Evolutionary conservation across 345 rosid genomes (phyloP), one percentile per base, ranked within the genome.

Genomic region (Cochlearia excelsa): DNA sequence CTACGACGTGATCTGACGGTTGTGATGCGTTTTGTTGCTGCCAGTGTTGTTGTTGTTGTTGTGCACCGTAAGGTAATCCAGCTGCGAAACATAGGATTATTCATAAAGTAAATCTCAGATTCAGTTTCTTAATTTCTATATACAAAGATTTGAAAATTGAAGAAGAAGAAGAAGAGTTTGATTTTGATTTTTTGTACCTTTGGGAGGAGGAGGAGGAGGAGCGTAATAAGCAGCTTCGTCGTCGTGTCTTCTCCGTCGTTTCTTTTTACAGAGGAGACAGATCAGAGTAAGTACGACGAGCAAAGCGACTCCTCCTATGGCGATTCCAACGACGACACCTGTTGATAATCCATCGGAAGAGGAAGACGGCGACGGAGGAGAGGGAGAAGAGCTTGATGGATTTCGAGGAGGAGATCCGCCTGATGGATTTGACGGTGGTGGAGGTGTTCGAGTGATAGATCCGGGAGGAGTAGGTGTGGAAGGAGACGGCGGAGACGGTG

Each of bases 11-110:
- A 63, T 75, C 77, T 0, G 80, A 65, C 8, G 74, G 82, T 4
- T 70, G 74, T 0, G 83, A 79, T 63, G 63, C 74, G 76, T 79
- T 78, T 30, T 77, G 89, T 54, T 86, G 86, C 79, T 85, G 87
- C 43, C 43, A 39, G 43, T 39, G 9, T 39, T 39, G 43, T 39
- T 39, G 9, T 39, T 39, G 43, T 39, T 39, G 43, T 0, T 62
- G 79, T 39, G 78, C 80, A 40, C 81, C 74, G 46, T 79, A 78
- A 54, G 66, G 73, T 30, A 62, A 83, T 47, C 73, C 82, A 76
- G 53, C 95, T 84, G 61, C 51, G 45, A 57, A 35, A 58, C 42
- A 43, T 2, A 37, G 5, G 62, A 55, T 33, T 33, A 3, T 33
- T 2, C 35, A 33, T 2, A 5, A 33, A 33, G 35, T 33, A 33